Evolutionary conservation across 371 early-diverging fungal genomes (phyloP), one percentile per base, ranked within the genome.

Genomic region (Thermomucor indicae-seudaticae): DNA sequence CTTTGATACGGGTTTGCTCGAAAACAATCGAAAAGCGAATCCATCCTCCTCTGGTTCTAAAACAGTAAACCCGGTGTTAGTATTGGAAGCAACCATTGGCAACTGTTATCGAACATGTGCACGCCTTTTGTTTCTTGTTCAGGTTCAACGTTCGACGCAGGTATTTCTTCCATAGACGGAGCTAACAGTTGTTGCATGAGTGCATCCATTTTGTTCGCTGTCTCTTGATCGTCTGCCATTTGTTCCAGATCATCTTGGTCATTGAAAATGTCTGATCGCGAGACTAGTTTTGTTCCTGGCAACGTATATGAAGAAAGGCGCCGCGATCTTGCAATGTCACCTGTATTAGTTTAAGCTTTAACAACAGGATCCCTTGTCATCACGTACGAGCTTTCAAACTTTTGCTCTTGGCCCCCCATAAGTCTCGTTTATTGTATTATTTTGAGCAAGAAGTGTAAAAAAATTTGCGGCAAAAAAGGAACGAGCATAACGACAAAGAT

Each of bases 11-110:
- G 71, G 60, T 27, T 60, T 53, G 30, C 59, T 64, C 1, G 71
- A 59, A 17, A 75, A 75, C 4, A 75, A 41, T 16, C 58, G 60
- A 43, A 75, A 75, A 2, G 60, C 45, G 34, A 70, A 68, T 22
- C 32, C 65, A 23, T 70, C 71, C 29, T 61, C 60, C 40, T 60
- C 48, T 30, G 54, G 49, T 14, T 43, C 41, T n/a, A n/a, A n/a
- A n/a, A n/a, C n/a, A n/a, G n/a, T n/a, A n/a, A n/a, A n/a, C n/a
- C n/a, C n/a, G n/a, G n/a, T n/a, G n/a, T n/a, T n/a, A n/a, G n/a
- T n/a, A n/a, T n/a, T n/a, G n/a, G n/a, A n/a, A n/a, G n/a, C n/a
- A n/a, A n/a, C n/a, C n/a, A n/a, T n/a, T n/a, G n/a, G n/a, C n/a
- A n/a, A n/a, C n/a, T n/a, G n/a, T 12, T 56, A 31, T 23, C 8